Base-by-base conservation (phyloP, 352 stramenopile genomes). In the Globisporangium megalacanthum region DNA sequence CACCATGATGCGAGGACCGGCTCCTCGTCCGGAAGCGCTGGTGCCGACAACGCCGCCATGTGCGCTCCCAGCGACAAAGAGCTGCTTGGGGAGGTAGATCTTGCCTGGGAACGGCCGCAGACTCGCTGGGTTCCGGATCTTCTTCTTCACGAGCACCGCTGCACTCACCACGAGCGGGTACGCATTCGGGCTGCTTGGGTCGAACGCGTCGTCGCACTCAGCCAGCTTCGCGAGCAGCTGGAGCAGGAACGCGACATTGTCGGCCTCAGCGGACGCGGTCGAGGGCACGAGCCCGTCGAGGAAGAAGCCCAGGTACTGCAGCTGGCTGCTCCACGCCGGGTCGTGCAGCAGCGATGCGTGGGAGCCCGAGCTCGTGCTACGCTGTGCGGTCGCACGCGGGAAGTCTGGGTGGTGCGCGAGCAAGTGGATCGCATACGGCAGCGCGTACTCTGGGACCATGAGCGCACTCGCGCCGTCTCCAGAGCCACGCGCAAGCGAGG, bases 211-310 rank as follows among this genome's bases (percentile, higher is more conserved):
- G 29, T 89, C 79, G 50, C 79, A 94, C 37, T 84, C 66, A 0
- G 78, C 87, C 3, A 95, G 29, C 56, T 92, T 89, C 17, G 76
- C 73, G 52, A 92, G 56, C 49, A 95, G 88, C 57, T 94, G 83
- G 15, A 95, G 62, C 39, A 95, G 56, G 61, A 95, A 94, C 13
- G 83, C 74, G 44, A 95, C 92, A 58, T 95, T 95, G 64, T 93
- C 83, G 15, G 68, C 75, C 20, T 79, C 78, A 11, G 68, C 61
- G 1, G 47, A 53, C 14, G 56, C 68, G 31, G 72, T 87, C 8
- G 62, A 29, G 10, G 81, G 77, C 29, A 95, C 75, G 14, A 95
- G 58, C 1, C 70, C 72, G 36, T 92, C 83, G 9, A 95, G 61
- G 39, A 94, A 89, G 49, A 95, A 91, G 42, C 58, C 65, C 15